Evolutionary conservation across 352 stramenopile genomes (phyloP).

Genomic region (Phytophthora pluvialis): DNA sequence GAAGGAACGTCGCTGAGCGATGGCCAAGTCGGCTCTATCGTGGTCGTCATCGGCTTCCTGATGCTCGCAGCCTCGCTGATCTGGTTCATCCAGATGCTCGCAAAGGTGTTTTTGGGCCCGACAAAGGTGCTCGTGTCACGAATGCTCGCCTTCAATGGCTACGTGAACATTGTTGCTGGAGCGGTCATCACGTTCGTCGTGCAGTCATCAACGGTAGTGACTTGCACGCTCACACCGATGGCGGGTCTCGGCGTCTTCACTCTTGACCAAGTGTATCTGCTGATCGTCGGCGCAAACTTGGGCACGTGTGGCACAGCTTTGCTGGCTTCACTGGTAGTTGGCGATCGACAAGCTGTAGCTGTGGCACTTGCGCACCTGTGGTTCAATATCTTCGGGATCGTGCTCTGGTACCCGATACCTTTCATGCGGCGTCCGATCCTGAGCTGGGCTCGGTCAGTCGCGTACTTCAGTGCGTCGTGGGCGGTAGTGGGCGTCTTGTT

Average conservation of each 20-base stretch:
- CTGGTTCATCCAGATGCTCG: slow-evolving; percentile 52
- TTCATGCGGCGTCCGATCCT: slow-evolving; percentile 83
- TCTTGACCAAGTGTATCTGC: slow-evolving; percentile 88
- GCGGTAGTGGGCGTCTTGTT: slow-evolving; percentile 51
- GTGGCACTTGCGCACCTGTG: slow-evolving; percentile 91
- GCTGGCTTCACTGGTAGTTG: slow-evolving; percentile 83
- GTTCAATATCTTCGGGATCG: slow-evolving; percentile 91
- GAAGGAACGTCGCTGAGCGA: slow-evolving; percentile 34
- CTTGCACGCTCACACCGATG: slow-evolving; percentile 85
- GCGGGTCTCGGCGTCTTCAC: slow-evolving; percentile 87
- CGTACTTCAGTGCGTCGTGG: slow-evolving; percentile 64
- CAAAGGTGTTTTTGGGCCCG: slow-evolving; percentile 69
- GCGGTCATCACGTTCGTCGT: slow-evolving; percentile 84
- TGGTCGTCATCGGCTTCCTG: slow-evolving; percentile 48
- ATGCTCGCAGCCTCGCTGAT: slow-evolving; percentile 49
- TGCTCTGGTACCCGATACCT: slow-evolving; percentile 92
- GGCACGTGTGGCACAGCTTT: slow-evolving; percentile 91
- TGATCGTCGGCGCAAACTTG: slow-evolving; percentile 93
- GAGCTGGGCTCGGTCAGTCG: slow-evolving; percentile 66
- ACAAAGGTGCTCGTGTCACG: slow-evolving; percentile 85
- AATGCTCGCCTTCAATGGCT: slow-evolving; percentile 88
- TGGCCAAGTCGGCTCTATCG: slow-evolving; percentile 44
- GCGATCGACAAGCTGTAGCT: slow-evolving; percentile 71
- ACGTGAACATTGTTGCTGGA: slow-evolving; percentile 87
- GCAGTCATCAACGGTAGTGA: slow-evolving; percentile 91